Percentiles rank a stretch among this genome's conserved stretches.
Conservation (phyloP, 176 grass and related monocot genomes). For the Echinochloa phyllopogon region DNA sequence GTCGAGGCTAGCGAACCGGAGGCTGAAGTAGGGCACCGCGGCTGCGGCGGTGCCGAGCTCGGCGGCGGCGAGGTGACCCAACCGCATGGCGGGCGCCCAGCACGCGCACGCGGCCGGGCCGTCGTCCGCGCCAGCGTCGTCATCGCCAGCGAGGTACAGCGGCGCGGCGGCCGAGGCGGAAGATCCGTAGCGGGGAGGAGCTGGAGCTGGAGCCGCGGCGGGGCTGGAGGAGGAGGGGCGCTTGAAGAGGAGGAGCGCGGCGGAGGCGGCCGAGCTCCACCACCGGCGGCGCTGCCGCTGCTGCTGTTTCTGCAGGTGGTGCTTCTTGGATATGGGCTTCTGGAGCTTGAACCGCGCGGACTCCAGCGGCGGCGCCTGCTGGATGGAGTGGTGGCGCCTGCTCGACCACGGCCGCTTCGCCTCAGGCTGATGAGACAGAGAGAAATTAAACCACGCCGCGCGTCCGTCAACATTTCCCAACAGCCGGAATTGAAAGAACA, state of each 20-base stretch:
- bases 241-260: slow-evolving; percentile 54
- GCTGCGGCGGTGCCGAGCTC: slow-evolving; percentile 44
- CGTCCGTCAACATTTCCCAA: background rate
- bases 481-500: background rate
- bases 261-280: slow-evolving; percentile 63
- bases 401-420: slow-evolving; percentile 5
- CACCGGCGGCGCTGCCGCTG: slow-evolving; percentile 44
- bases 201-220: background rate
- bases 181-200: background rate
- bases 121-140: background rate
- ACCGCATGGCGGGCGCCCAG: slow-evolving; percentile 40
- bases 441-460: too few species aligned
- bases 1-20: slow-evolving; percentile 32
- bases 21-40: slow-evolving; percentile 49
- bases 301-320: background rate
- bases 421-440: slow-evolving; percentile 14
- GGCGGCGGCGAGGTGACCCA: slow-evolving; percentile 42
- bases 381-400: slow-evolving; percentile 13
- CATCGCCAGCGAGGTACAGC: slow-evolving; percentile 40
- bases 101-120: slow-evolving; percentile 26
- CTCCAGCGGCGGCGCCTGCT: slow-evolving; percentile 30
- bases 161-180: background rate
- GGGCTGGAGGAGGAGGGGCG: background rate
- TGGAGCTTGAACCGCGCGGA: slow-evolving; percentile 54
- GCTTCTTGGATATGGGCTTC: slow-evolving; percentile 59